phyloP scores from a whole-genome alignment of 2,329 filamentous ascomycete species.

The Colletotrichum higginsianum region DNA sequence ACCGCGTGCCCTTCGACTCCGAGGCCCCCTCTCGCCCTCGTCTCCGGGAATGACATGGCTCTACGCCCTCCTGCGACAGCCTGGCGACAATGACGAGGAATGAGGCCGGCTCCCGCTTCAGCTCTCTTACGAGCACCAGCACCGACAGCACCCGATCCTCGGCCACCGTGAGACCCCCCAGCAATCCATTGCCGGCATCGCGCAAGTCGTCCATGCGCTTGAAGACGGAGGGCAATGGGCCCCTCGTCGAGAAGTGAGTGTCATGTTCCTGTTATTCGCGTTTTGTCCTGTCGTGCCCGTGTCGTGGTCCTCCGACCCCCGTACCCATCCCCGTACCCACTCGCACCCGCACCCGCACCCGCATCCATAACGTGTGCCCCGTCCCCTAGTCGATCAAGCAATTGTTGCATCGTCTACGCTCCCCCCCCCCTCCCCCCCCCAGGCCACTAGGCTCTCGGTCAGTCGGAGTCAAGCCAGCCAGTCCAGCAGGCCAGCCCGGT shows the following conservation, averaged over 20 bases:
- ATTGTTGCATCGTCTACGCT: conserved; percentile 12
- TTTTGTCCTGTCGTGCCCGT: conserved; percentile 13
- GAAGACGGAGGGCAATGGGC: conserved; percentile 61
- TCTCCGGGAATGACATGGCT: conserved; percentile 42
- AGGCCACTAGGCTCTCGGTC: neutral
- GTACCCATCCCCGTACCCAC: neutral
- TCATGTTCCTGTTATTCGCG: conserved; percentile 14
- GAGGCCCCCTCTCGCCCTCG: conserved; percentile 1
- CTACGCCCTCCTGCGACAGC: conserved; percentile 46
- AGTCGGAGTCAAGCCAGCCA: conserved; percentile 25
- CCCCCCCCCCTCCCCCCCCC: too few relatives aligned
- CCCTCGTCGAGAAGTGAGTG: conserved; percentile 53
- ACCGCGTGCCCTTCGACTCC: neutral
- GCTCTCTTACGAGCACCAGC: conserved; percentile 76
- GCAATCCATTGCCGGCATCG: conserved; percentile 52
- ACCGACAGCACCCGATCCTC: conserved; percentile 77
- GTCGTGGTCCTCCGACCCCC: conserved; percentile 3
- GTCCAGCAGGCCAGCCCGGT: conserved; percentile 18
- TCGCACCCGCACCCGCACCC: neutral
- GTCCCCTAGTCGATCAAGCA: conserved; percentile 25
- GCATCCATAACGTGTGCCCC: too few relatives aligned
- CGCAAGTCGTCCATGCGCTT: conserved; percentile 49
- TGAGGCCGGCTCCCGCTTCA: conserved; percentile 75
- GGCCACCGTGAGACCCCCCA: conserved; percentile 72
- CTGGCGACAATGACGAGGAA: conserved; percentile 76